Percentiles rank a stretch among this genome's conserved stretches.
Evolutionary conservation across 1,284 basidiomycete species (phyloP).

Genomic region (Microbotryum scabiosae): DNA sequence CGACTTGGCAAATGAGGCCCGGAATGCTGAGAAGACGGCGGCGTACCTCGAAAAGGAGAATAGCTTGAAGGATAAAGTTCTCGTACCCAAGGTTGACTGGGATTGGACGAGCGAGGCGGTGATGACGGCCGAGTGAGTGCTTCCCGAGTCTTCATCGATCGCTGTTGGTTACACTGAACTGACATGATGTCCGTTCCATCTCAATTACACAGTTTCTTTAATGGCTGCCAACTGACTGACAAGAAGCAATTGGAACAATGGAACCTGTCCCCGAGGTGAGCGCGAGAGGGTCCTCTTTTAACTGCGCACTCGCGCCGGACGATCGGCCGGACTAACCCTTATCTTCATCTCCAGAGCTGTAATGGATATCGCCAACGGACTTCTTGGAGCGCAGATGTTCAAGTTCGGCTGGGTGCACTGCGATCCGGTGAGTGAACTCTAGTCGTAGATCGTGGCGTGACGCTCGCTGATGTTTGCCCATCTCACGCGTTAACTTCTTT

Average conservation of each 20-base stretch:
- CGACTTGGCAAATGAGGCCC: constrained; percentile 65
- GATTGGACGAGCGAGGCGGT: constrained; percentile 65
- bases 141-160: not conserved
- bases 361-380: constrained; percentile 66
- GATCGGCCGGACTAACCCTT: too few relatives aligned
- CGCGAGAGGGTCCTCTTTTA: too few relatives aligned
- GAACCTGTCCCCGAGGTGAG: constrained; percentile 46
- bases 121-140: constrained; percentile 68
- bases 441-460: too few relatives aligned
- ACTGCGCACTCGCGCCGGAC: too few relatives aligned
- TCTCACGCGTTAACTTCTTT: constrained; percentile 5
- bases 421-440: constrained; percentile 4
- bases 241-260: constrained; percentile 43
- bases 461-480: too few relatives aligned
- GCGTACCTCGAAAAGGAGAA: constrained; percentile 56
- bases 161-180: not conserved
- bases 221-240: constrained; percentile 52
- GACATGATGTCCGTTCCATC: not conserved
- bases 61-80: constrained; percentile 57
- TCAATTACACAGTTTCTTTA: constrained; percentile 19
- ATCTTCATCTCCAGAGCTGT: constrained; percentile 15
- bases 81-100: constrained; percentile 68
- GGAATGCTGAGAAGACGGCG: constrained; percentile 56
- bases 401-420: constrained; percentile 76
- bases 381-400: constrained; percentile 77